A percentile compares a stretch with the other conserved stretches of the same genome.
Evolutionary conservation across 495 filamentous ascomycete species (phyloP).

Genomic region (Amphirosellinia nigrospora): DNA sequence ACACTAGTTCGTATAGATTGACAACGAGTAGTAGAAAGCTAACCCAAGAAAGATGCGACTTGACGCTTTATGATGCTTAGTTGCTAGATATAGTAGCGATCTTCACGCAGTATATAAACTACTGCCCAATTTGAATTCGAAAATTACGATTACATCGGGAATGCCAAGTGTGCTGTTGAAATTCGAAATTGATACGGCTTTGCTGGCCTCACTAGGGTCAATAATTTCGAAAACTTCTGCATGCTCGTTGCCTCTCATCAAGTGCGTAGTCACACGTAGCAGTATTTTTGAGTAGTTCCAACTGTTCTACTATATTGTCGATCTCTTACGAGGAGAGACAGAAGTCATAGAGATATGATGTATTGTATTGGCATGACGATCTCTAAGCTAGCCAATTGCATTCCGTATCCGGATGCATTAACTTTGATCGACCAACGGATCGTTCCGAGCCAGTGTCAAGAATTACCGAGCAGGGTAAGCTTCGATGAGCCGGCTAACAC

Average conservation of each 20-base stretch:
- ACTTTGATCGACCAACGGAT: slow-evolving; percentile 14
- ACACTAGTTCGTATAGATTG: background rate
- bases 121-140: background rate
- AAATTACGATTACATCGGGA: background rate
- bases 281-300: background rate
- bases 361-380: background rate
- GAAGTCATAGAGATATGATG: background rate
- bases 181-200: background rate
- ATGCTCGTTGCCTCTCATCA: background rate
- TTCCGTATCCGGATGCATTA: background rate
- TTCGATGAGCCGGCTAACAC: background rate
- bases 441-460: slow-evolving; percentile 5
- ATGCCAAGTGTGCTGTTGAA: background rate
- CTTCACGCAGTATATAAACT: background rate
- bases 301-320: no score
- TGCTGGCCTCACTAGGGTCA: background rate
- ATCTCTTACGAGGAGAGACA: background rate
- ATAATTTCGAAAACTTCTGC: no score
- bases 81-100: slow-evolving; percentile 8
- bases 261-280: background rate
- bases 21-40: background rate
- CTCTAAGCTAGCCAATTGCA: background rate
- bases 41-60: background rate
- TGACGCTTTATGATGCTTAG: background rate
- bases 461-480: slow-evolving; percentile 3